Conservation (phyloP, 148 eudicot species). For the Camellia granthamiana region DNA sequence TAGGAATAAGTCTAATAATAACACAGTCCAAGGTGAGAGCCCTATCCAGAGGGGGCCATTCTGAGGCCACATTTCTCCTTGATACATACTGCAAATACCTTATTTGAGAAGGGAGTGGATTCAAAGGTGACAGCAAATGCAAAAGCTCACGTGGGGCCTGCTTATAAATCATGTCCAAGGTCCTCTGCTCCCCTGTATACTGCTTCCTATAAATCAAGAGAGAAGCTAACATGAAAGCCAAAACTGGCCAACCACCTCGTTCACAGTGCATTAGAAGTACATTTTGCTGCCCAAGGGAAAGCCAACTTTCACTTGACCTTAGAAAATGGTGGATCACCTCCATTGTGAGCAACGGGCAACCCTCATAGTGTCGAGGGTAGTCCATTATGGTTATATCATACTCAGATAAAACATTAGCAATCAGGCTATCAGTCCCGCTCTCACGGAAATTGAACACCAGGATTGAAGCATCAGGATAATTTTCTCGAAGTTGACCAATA, state of each 20-base stretch:
- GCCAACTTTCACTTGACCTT: conserved; percentile 91
- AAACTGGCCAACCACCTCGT: conserved; percentile 89
- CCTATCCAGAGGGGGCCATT: conserved; percentile 88
- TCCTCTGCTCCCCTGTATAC: conserved; percentile 76
- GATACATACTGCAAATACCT: conserved; percentile 89
- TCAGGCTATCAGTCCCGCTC: conserved; percentile 39
- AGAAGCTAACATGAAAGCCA: conserved; percentile 88
- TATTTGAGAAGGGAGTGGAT: conserved; percentile 86
- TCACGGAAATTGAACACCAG: conserved; percentile 73
- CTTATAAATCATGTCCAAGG: conserved; percentile 85
- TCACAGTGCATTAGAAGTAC: conserved; percentile 90
- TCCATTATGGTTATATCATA: conserved; percentile 85
- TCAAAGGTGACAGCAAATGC: conserved; percentile 53
- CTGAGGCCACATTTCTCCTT: conserved; percentile 74
- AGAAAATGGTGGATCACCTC: conserved; percentile 84
- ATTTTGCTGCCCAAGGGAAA: conserved; percentile 67
- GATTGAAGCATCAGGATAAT: conserved; percentile 71
- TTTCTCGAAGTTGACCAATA: conserved; percentile 52
- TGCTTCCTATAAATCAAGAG: conserved; percentile 71
- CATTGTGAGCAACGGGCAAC: conserved; percentile 77
- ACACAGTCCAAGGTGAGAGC: conserved; percentile 75
- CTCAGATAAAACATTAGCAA: conserved; percentile 58
- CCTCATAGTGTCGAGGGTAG: conserved; percentile 79
- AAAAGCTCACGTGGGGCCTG: conserved; percentile 87
- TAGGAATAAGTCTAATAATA: conserved; percentile 69